Conservation (phyloP, 306 rosid species). For the Pterocarpus santalinus region DNA sequence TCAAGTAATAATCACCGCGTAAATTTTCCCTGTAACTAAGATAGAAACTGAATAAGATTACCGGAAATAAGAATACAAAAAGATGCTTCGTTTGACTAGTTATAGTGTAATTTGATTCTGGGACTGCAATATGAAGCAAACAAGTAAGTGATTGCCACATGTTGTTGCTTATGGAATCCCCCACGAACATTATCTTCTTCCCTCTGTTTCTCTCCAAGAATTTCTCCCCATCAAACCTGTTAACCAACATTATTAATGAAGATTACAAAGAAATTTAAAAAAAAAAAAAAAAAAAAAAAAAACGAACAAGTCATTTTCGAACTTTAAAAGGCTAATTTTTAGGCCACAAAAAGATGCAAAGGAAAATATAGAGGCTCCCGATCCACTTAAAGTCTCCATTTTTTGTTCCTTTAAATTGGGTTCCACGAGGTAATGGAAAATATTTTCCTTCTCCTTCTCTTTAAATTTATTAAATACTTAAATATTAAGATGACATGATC, state of each 20-base stretch:
- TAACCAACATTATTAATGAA: not conserved
- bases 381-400: too few species aligned
- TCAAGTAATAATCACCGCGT: not conserved
- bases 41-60: slow-evolving; percentile 27
- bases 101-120: slow-evolving; percentile 54
- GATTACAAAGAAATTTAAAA: not conserved
- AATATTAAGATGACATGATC: too few species aligned
- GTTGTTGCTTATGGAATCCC: slow-evolving; percentile 84
- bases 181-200: slow-evolving; percentile 74
- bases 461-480: too few species aligned
- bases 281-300: not conserved
- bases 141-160: slow-evolving; percentile 86
- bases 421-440: too few species aligned
- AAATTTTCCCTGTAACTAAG: not conserved
- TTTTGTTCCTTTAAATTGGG: too few species aligned
- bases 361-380: not conserved
- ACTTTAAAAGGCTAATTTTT: not conserved
- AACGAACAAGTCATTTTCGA: not conserved
- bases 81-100: slow-evolving; percentile 39
- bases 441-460: too few species aligned
- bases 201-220: slow-evolving; percentile 70
- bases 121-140: slow-evolving; percentile 69
- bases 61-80: slow-evolving; percentile 58
- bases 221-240: slow-evolving; percentile 69
- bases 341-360: not conserved